Conservation (phyloP, 306 rosid species). For the Quercus rubra region DNA sequence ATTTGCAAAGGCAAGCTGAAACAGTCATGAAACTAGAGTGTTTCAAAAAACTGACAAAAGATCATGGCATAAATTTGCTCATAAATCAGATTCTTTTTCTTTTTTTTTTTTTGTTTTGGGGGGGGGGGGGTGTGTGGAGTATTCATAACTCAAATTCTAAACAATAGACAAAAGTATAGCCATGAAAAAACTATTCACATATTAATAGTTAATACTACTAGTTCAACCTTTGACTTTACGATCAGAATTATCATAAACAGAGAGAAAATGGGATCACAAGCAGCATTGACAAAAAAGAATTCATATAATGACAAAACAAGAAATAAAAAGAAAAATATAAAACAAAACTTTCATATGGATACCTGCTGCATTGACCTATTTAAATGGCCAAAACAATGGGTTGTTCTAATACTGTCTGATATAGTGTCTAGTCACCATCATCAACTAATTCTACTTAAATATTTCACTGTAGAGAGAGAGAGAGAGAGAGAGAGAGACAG, state of each 20-base stretch:
- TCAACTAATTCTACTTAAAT: neutral
- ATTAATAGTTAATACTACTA: neutral
- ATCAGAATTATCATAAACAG: neutral
- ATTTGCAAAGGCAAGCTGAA: conserved; percentile 98
- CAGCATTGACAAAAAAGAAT: neutral
- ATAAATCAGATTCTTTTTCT: neutral
- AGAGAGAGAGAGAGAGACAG: neutral
- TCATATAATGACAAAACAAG: neutral
- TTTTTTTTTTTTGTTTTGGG: too few relatives aligned
- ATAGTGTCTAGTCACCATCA: neutral
- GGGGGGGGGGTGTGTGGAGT: too few relatives aligned
- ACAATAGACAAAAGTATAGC: neutral
- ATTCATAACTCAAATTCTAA: neutral
- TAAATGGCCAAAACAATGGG: neutral
- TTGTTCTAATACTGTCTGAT: neutral
- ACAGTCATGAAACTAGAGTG: conserved; percentile 23
- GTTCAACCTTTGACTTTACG: neutral
- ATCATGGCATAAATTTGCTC: conserved; percentile 5
- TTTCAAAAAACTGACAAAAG: conserved; percentile 14
- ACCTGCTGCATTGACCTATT: neutral
- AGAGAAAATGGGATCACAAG: neutral
- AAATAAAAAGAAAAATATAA: neutral
- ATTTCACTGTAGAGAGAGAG: neutral
- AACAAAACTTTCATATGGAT: neutral
- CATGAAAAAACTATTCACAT: neutral